Evolutionary conservation across 2,329 filamentous ascomycete genomes (phyloP).

Genomic region (Nemania sp.): DNA sequence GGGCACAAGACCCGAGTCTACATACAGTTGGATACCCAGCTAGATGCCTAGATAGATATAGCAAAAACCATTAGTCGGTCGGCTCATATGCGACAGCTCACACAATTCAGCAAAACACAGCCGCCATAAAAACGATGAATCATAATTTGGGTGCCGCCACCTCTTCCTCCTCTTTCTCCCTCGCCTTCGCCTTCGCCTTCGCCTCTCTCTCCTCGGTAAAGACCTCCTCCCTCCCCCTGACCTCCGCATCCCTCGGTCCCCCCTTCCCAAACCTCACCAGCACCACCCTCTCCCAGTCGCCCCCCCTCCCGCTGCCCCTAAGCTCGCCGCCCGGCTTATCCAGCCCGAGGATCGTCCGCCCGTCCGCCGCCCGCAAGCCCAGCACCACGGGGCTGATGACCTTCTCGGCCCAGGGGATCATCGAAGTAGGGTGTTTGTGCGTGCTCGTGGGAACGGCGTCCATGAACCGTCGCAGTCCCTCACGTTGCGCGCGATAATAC

Average conservation of each 20-base stretch:
- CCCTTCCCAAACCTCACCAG: slow-evolving; percentile 58
- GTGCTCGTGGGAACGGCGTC: slow-evolving; percentile 48
- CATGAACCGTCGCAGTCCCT: slow-evolving; percentile 60
- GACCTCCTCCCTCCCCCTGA: slow-evolving; percentile 55
- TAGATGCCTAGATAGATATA: too few relatives aligned
- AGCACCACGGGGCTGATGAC: slow-evolving; percentile 62
- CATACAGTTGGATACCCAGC: too few relatives aligned
- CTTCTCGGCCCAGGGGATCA: slow-evolving; percentile 62
- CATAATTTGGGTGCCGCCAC: slow-evolving; percentile 14
- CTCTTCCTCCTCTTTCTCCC: slow-evolving; percentile 21
- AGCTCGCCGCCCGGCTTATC: slow-evolving; percentile 63
- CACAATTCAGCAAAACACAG: too few relatives aligned
- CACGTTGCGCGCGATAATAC: slow-evolving; percentile 54
- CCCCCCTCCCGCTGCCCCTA: slow-evolving; percentile 51
- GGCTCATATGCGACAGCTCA: too few relatives aligned
- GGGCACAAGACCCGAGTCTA: too few relatives aligned
- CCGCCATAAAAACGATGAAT: not conserved
- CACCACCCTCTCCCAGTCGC: slow-evolving; percentile 64
- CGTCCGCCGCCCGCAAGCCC: slow-evolving; percentile 50
- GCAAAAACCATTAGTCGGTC: too few relatives aligned
- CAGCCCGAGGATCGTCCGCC: slow-evolving; percentile 58
- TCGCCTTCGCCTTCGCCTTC: slow-evolving; percentile 44
- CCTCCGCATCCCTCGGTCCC: slow-evolving; percentile 58
- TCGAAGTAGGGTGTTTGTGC: slow-evolving; percentile 48
- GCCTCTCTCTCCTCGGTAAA: slow-evolving; percentile 50